Conservation (phyloP, 371 early-diverging fungal species). For the Mortierella polycephala region DNA sequence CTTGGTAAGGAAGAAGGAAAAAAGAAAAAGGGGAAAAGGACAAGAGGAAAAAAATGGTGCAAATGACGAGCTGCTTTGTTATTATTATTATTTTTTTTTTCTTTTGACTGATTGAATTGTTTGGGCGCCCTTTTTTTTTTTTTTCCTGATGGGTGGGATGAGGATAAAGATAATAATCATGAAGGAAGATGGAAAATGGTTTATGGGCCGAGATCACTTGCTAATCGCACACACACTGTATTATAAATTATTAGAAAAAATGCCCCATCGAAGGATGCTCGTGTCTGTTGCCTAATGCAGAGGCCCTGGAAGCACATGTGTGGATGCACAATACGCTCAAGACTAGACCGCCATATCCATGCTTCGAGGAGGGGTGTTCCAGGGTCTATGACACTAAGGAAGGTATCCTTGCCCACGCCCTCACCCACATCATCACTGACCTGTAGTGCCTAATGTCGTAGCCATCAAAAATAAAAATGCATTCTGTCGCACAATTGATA, state of each 20-base stretch:
- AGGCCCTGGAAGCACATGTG: conserved; percentile 37
- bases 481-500: too few relatives aligned
- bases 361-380: conserved; percentile 45
- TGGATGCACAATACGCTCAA: conserved; percentile 52
- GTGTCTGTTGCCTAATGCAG: conserved; percentile 19
- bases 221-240: neutral
- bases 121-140: neutral
- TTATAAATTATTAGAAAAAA: conserved; percentile 4
- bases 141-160: neutral
- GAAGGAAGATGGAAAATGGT: neutral
- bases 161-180: neutral
- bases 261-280: conserved; percentile 38
- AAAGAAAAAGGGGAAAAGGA: too few relatives aligned
- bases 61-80: too few relatives aligned
- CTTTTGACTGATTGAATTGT: neutral
- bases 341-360: conserved; percentile 46
- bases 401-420: conserved; percentile 38
- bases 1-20: too few relatives aligned
- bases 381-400: conserved; percentile 45
- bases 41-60: too few relatives aligned
- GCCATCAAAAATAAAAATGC: too few relatives aligned
- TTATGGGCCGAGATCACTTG: neutral
- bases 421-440: conserved; percentile 23
- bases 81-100: neutral
- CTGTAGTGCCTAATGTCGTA: neutral